Base-by-base conservation (phyloP, 2,329 filamentous ascomycete species). In the Huntiella moniliformis region DNA sequence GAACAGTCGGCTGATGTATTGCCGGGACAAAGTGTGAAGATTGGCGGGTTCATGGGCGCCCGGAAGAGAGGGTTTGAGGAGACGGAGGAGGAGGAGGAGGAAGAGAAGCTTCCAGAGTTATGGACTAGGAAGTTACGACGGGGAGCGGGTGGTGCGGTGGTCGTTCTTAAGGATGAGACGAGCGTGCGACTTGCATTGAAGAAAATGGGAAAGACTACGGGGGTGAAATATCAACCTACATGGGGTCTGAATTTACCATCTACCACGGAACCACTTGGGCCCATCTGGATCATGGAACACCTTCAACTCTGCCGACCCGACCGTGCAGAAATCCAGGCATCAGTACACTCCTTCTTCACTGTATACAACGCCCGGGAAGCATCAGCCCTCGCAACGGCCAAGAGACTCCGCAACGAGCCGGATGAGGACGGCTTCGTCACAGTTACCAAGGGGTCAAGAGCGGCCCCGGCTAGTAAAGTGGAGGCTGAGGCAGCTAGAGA, bases 341-440 rank as follows among this genome's bases (percentile, higher is more conserved):
- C 76, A 3, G 79, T 94, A 17, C 86, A 95, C 56, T 75, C 78
- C 33, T 96, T 86, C 66, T 93, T 96, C 70, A 71, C 73, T 16
- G 68, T 77, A n/a, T 96, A 86, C 64, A 81, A 69, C 64, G 73
- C 57, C 64, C 83, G 67, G 63, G 82, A 72, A 67, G 75, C 60
- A 62, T 79, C 67, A 61, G 78, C 67, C 54, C 70, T 56, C 52
- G 77, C 65, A 63, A 70, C 67, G 57, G 80, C 63, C 57, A 77
- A 74, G 63, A 65, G 72, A 46, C 65, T 79, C 51, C 76, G 83
- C 50, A 79, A 81, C 53, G 78, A 85, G 55, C 85, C 88, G 0
- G 91, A 98, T 60, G 87, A 85, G 56, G 91, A 98, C 60, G 91
- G 91, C 2, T 98, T 98, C 59, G 73, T 96, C 42, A 96, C 87